Evolutionary conservation across 495 filamentous ascomycete genomes (phyloP).

Genomic region (Peziza echinospora): DNA sequence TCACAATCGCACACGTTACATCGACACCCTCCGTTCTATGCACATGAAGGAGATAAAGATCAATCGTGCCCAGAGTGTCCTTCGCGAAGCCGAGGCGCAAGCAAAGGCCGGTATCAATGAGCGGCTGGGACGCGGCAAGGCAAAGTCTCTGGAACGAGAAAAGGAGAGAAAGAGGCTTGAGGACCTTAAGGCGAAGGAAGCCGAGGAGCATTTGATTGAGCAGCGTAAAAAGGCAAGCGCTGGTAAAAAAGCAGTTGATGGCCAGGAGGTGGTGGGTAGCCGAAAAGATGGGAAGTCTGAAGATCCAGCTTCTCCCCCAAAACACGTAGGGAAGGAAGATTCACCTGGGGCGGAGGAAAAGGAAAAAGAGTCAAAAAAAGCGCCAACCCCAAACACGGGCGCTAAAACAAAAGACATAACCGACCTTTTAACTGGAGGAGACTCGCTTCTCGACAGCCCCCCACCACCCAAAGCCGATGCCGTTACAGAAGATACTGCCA

Average conservation of each 20-base stretch:
- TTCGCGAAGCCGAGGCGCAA: conserved; percentile 8
- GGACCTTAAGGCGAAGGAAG: conserved; percentile 1
- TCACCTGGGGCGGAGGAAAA: neutral
- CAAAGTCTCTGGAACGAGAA: conserved; percentile 5
- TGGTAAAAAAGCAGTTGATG: too few species aligned
- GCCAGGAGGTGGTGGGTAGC: neutral
- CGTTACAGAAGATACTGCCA: neutral
- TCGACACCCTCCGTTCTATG: conserved; percentile 1
- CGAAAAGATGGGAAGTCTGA: neutral
- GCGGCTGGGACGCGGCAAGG: conserved; percentile 8
- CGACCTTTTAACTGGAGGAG: neutral
- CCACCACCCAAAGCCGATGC: neutral
- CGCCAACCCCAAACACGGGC: neutral
- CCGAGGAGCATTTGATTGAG: neutral
- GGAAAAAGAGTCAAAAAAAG: neutral
- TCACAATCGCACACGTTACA: conserved; percentile 3
- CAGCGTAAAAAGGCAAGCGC: too few species aligned
- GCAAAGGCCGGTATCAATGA: conserved; percentile 11
- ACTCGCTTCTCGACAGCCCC: neutral
- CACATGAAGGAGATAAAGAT: neutral
- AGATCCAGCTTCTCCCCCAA: neutral
- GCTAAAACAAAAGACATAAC: conserved; percentile 4
- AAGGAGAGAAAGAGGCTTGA: conserved; percentile 3
- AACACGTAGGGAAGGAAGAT: neutral
- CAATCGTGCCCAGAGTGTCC: conserved; percentile 3